Evolutionary conservation across 805 yeast genomes (phyloP).

Genomic region (Metschnikowia hibisci): DNA sequence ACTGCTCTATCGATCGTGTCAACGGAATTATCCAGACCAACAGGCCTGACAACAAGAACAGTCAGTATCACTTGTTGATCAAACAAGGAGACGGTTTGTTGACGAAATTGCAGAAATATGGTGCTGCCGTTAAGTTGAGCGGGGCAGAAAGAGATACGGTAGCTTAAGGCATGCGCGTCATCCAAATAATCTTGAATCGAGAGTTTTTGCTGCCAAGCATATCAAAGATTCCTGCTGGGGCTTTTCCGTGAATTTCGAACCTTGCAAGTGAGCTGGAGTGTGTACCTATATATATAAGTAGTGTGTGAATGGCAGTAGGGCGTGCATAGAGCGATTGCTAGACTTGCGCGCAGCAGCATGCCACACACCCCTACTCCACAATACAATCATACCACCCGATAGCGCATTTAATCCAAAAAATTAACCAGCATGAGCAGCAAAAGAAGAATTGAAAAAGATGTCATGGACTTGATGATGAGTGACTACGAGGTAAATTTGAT

Average conservation of each 20-base stretch:
- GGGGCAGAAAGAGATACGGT: constrained; percentile 65
- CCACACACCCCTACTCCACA: constrained; percentile 6
- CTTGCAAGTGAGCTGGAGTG: too few species aligned
- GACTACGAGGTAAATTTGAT: constrained; percentile 82
- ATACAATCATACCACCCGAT: neutral
- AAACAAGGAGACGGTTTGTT: constrained; percentile 90
- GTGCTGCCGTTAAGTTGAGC: constrained; percentile 93
- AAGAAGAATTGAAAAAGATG: constrained; percentile 88
- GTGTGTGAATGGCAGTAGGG: neutral
- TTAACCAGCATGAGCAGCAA: constrained; percentile 30
- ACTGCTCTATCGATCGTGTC: constrained; percentile 93
- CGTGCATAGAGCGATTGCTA: constrained; percentile 4
- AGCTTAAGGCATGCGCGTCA: neutral
- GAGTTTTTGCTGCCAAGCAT: too few species aligned
- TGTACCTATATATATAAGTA: too few species aligned
- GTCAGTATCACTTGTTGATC: constrained; percentile 82
- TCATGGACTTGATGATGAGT: constrained; percentile 94
- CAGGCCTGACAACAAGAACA: constrained; percentile 93
- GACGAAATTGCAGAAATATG: constrained; percentile 93
- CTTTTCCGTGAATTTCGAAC: too few species aligned
- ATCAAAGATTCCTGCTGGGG: too few species aligned
- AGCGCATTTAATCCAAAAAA: neutral
- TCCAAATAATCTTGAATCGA: too few species aligned
- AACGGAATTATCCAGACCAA: constrained; percentile 94
- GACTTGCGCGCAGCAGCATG: constrained; percentile 3